Base-by-base conservation (phyloP, 116 monocot species). In the Phalaenopsis hybrid region DNA sequence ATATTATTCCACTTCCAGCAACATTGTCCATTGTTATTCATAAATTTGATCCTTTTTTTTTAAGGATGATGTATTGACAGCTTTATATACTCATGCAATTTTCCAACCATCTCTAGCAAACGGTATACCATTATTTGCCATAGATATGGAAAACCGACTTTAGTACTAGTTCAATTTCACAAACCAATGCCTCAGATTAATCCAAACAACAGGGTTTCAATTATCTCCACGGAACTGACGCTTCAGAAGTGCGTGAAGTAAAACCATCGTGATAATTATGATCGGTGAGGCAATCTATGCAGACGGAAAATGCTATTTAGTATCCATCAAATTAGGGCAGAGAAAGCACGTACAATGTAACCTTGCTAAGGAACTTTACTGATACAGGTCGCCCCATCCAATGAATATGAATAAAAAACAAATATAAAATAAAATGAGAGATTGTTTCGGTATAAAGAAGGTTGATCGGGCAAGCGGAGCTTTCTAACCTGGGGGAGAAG, bases 401-500 rank as follows among this genome's bases (percentile, higher is more conserved):
- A 6, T 20, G 46, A 75, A 23, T 65, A 23, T 13, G 16, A 4
- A 16, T 3, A 13, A 13, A 55, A 55, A 73, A 17, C 11, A 5
- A 16, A 46, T 46, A 41, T 41, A 41, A 41, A 41, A 41, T 44
- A 8, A 75, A 44, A 6, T 6, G 17, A 18, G 20, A 75, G 17
- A 1, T 72, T 41, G 20, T 31, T 52, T 12, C 28, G 12, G 13
- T 13, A 31, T 75, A 10, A 79, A 58, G 57, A 59, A 41, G 8
- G 37, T 20, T 13, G n/a, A 17, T 58, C 6, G 55, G 5, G 6
- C 75, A 8, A 11, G 45, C 75, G 33, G 46, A n/a, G 46, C 13
- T n/a, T 46, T 45, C 33, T 25, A 78, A 93, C 93, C 93, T 87
- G 90, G 93, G 20, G 93, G 89, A 15, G 90, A 33, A 6, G 93